A percentile compares a stretch with the other conserved stretches of the same genome.
These are phyloP conservation scores for Neofusicoccum laricinum DNA, from an alignment of 2,329 filamentous ascomycete species.

Conservation along the genomic window DNA sequence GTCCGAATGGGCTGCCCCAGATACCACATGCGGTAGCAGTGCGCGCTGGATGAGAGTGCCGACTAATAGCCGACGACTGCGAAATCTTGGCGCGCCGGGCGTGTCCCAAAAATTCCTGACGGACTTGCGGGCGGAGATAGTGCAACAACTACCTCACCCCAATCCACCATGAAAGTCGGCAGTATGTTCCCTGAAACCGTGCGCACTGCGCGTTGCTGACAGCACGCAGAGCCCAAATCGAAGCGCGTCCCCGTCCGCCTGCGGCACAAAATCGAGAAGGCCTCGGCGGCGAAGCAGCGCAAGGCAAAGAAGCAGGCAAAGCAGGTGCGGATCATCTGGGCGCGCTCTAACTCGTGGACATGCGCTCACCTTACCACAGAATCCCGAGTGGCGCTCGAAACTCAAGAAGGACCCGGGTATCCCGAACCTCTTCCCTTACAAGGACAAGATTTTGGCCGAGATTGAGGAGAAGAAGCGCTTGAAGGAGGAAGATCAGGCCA, in stretches of 20 bases:
- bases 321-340: conserved; percentile 54
- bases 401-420: conserved; percentile 98
- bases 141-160: conserved; percentile 19
- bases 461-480: conserved; percentile 82
- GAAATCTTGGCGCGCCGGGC: conserved; percentile 23
- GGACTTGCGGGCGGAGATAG: background rate
- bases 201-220: background rate
- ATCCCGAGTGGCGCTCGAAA: conserved; percentile 92
- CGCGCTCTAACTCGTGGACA: background rate
- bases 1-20: no score
- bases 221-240: conserved; percentile 77
- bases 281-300: conserved; percentile 82
- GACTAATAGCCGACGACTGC: background rate
- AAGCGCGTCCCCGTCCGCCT: conserved; percentile 89
- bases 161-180: conserved; percentile 39
- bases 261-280: conserved; percentile 94
- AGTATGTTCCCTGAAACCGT: conserved; percentile 29
- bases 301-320: conserved; percentile 87
- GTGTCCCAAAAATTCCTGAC: conserved; percentile 18
- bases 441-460: conserved; percentile 89
- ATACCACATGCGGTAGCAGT: no score
- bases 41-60: background rate
- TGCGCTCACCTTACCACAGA: conserved; percentile 48
- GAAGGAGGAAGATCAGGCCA: conserved; percentile 72
- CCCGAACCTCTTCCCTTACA: conserved; percentile 95